These are phyloP conservation scores for Suillus subluteus DNA, from an alignment of 768 basidiomycete genomes.

Conservation along the genomic window DNA sequence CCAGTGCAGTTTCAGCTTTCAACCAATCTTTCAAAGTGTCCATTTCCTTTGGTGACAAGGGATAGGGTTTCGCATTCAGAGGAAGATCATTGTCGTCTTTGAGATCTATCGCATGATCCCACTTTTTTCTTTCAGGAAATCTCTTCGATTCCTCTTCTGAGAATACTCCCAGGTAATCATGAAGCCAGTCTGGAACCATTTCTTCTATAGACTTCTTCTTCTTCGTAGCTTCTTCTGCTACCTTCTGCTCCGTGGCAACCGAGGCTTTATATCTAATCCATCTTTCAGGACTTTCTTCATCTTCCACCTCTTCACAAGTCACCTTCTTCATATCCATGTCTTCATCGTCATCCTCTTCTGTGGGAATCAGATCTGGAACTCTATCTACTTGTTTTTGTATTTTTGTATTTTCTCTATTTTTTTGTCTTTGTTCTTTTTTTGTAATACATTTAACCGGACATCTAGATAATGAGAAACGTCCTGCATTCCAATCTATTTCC, in stretches of 20 bases:
- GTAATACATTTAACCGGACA: too few relatives aligned
- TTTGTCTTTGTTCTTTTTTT: too few relatives aligned
- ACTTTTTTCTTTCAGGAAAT: slow-evolving; percentile 7
- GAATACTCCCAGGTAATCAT: slow-evolving; percentile 1
- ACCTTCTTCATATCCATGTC: accelerated
- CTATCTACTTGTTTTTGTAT: too few relatives aligned
- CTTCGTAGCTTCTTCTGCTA: background rate
- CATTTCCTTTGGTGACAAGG: slow-evolving; percentile 2
- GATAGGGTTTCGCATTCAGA: too few relatives aligned
- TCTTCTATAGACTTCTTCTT: background rate
- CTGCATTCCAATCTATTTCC: too few relatives aligned
- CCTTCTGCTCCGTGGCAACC: background rate
- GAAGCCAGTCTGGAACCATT: background rate
- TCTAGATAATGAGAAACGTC: too few relatives aligned
- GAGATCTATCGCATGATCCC: too few relatives aligned
- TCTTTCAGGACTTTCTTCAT: background rate
- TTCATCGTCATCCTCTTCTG: background rate
- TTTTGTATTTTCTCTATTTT: too few relatives aligned
- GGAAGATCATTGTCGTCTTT: too few relatives aligned
- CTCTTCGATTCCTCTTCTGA: slow-evolving; percentile 2
- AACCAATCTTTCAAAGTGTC: background rate
- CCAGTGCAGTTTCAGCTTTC: too few relatives aligned
- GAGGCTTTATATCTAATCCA: background rate
- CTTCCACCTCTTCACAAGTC: background rate
- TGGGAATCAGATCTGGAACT: background rate